Percentiles rank a stretch among this genome's conserved stretches.
Conservation (phyloP, 1,284 basidiomycete species). For the Rhodotorula glutinis region DNA sequence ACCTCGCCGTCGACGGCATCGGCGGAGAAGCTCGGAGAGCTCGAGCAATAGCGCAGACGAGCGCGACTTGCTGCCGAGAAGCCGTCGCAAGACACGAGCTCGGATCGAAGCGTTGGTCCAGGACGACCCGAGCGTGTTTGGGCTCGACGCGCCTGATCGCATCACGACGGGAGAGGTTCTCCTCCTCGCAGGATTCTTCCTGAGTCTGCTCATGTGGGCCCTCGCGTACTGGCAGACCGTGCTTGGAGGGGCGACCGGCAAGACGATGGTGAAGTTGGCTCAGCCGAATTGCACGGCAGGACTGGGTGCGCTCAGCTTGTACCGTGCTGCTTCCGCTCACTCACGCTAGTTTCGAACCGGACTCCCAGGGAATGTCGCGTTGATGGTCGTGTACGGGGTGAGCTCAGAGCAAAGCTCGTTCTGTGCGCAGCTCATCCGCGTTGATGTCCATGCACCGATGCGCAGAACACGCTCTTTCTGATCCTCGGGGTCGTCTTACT, state of each 20-base stretch:
- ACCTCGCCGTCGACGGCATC: background rate
- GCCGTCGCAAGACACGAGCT: background rate
- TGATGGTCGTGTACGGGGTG: conserved; percentile 1
- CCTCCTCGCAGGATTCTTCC: conserved; percentile 10
- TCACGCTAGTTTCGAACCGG: too few species aligned
- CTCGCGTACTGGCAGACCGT: conserved; percentile 3
- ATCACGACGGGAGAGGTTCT: background rate
- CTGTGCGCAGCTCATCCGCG: background rate
- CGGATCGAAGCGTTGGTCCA: background rate
- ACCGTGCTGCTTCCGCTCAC: background rate
- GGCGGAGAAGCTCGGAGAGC: background rate
- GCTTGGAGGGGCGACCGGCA: conserved; percentile 12
- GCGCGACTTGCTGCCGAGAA: background rate
- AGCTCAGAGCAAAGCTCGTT: background rate
- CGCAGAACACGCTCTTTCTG: background rate
- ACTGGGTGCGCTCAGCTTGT: conserved; percentile 1
- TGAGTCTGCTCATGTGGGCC: conserved; percentile 15
- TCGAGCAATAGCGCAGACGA: conserved; percentile 4
- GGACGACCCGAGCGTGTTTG: conserved; percentile 15
- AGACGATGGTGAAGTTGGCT: conserved; percentile 8
- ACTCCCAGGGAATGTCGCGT: background rate
- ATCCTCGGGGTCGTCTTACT: background rate
- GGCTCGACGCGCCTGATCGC: conserved; percentile 4
- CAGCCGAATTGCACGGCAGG: conserved; percentile 29
- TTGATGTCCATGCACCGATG: too few species aligned